Evolutionary conservation across 2,329 filamentous ascomycete species (phyloP), one percentile per base, ranked within the genome.

Genomic region (Fusarium torreyae): DNA sequence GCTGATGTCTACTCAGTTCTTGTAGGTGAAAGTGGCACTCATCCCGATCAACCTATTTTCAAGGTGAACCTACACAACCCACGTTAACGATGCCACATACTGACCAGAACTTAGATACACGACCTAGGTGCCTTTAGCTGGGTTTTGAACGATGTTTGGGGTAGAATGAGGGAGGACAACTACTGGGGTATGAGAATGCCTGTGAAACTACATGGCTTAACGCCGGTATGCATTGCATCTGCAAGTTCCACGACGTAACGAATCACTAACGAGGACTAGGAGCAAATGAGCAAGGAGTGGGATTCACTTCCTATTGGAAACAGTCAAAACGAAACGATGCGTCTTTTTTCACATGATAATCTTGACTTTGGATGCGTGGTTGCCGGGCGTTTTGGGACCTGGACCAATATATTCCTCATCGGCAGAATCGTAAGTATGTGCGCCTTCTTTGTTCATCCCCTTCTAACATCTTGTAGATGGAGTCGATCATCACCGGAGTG

Each of bases 331-430:
- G 38, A 57, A 6, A 45, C 34, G 10, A 20, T 24, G 14, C 11
- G 36, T 2, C 5, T 33, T 7, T 77, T 74, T 28, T 36, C 34
- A 13, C 64, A 72, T 11, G 55, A 60, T 3, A 39, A 66, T 52
- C 63, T 73, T 10, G 42, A 50, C n/a, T 13, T 48, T 9, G 64
- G 65, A 22, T 40, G 33, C 46, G 22, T 13, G 7, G 60, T 75
- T 40, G 76, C 74, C 2, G 76, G 76, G 0, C 74, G 76, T 31
- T 77, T 66, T 54, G 76, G 76, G 3, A 59, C 54, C 9, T 77
- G 76, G 76, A 76, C 76, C 3, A 76, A 75, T 40, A 53, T 76
- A 28, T 77, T 76, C 45, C 57, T 75, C 31, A 69, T 75, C 20
- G 76, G 58, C 7, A 74, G 67, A 61, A 64, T 74, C 40, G 76